Evolutionary conservation across 192 early-diverging fungal genomes (phyloP), one percentile per base, ranked within the genome.

Genomic region (Cladochytrium replicatum): DNA sequence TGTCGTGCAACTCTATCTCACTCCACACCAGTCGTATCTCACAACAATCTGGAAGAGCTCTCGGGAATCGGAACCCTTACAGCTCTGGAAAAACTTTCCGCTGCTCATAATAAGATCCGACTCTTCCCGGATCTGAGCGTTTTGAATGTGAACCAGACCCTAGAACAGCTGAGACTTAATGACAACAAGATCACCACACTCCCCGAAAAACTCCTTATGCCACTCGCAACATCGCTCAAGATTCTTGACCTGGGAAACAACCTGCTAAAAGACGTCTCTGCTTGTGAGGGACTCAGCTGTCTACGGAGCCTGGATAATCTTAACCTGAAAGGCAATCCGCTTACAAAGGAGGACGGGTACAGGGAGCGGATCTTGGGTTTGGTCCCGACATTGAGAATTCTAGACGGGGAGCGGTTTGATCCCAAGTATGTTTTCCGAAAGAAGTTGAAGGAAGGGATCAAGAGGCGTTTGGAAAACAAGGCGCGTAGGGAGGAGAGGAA

Each of bases 341-440:
- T 48, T 63, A 67, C 26, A 38, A 69, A 2, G 41, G 53, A 78
- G 45, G 8, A 62, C 23, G 48, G 25, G 31, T 62, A 62, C 34
- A 58, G 42, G 39, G 24, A 68, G 6, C 46, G 64, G 63, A 68
- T 87, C 15, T 42, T 85, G 40, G 66, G 57, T 11, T 45, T 79
- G 15, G 58, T 82, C 9, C 75, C 83, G 19, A 71, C 74, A 15
- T 55, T 89, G 43, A 68, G 83, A 13, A 69, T 89, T 6, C 54
- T 89, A 41, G 87, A 89, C 60, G 74, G 74, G 6, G 82, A 80
- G 22, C 60, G 87, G 30, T 85, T 88, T 50, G 87, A 89, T 66
- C 53, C 51, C 19, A 80, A 73, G 49, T 89, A 82, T 59, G 56
- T 84, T 39, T 61, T 85, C 57, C 54, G 80, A 39, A 74, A 74